phyloP scores from a whole-genome alignment of 2,329 filamentous ascomycete species.

The Metarhizium brunneum region DNA sequence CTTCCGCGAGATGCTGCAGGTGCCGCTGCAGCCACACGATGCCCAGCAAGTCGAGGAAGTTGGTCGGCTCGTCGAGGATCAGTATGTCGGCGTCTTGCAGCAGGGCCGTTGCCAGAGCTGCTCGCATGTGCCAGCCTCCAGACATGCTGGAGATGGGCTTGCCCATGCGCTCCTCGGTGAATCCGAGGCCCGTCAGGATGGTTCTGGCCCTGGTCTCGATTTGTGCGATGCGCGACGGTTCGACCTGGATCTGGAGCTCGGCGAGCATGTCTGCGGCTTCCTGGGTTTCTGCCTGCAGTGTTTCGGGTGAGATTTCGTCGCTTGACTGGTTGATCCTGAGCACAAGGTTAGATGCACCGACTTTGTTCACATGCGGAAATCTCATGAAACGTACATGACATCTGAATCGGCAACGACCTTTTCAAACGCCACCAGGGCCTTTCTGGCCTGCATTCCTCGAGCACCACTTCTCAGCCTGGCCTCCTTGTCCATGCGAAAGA shows the following conservation, averaged over 20 bases:
- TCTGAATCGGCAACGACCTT: slow-evolving; percentile 52
- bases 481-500: slow-evolving; percentile 65
- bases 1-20: slow-evolving; percentile 47
- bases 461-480: slow-evolving; percentile 66
- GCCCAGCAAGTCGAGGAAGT: slow-evolving; percentile 73
- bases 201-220: slow-evolving; percentile 57
- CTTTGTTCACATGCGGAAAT: background rate
- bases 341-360: background rate
- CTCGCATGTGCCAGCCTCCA: slow-evolving; percentile 69
- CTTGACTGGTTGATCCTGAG: slow-evolving; percentile 39
- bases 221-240: slow-evolving; percentile 53
- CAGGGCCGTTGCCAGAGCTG: slow-evolving; percentile 54
- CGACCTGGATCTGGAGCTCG: slow-evolving; percentile 58
- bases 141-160: slow-evolving; percentile 58
- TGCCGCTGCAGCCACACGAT: slow-evolving; percentile 80
- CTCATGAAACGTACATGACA: slow-evolving; percentile 30
- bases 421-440: slow-evolving; percentile 61
- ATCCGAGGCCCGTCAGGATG: slow-evolving; percentile 62
- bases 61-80: slow-evolving; percentile 80
- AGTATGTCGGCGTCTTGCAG: slow-evolving; percentile 68
- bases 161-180: slow-evolving; percentile 51
- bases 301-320: slow-evolving; percentile 45
- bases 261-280: slow-evolving; percentile 61
- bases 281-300: slow-evolving; percentile 55
- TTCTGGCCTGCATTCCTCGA: slow-evolving; percentile 65